phyloP scores from a whole-genome alignment of 805 yeast genomes.

The Candida ascalaphidarum region DNA sequence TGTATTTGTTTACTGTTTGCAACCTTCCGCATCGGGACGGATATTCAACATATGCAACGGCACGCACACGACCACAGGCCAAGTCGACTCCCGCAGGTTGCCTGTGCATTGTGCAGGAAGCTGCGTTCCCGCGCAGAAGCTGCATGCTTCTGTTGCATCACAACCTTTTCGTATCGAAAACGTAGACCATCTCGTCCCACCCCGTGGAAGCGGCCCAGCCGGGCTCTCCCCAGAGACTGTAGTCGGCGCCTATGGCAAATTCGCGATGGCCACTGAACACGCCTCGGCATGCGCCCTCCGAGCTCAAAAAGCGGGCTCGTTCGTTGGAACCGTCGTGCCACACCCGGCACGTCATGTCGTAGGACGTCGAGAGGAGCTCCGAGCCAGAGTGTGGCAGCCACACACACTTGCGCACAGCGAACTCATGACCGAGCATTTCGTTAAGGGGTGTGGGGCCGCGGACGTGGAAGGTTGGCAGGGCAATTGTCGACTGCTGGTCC shows the following conservation, averaged over 20 bases:
- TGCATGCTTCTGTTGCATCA: too few species aligned
- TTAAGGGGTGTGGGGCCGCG: slow-evolving; percentile 63
- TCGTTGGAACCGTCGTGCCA: slow-evolving; percentile 73
- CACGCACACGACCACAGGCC: too few species aligned
- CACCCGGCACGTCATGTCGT: slow-evolving; percentile 86
- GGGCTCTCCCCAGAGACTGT: slow-evolving; percentile 94
- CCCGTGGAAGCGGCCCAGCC: slow-evolving; percentile 95
- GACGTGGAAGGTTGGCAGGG: slow-evolving; percentile 33
- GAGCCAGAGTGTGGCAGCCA: slow-evolving; percentile 88
- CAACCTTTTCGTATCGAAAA: slow-evolving; percentile 66
- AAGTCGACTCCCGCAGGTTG: too few species aligned
- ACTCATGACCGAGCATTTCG: slow-evolving; percentile 78
- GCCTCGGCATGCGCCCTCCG: slow-evolving; percentile 44
- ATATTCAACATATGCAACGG: too few species aligned
- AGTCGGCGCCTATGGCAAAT: slow-evolving; percentile 89
- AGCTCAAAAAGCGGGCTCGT: slow-evolving; percentile 37
- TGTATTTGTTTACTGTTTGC: too few species aligned
- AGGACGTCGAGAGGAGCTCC: slow-evolving; percentile 66
- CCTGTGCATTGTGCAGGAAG: too few species aligned
- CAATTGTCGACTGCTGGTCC: slow-evolving; percentile 25
- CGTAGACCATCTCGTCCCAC: slow-evolving; percentile 92
- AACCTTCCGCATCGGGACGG: slow-evolving; percentile 6
- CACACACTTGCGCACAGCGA: slow-evolving; percentile 71
- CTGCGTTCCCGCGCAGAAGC: too few species aligned
- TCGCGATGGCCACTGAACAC: slow-evolving; percentile 70